Base-by-base conservation (phyloP, 2,329 filamentous ascomycete genomes). In the Thelonectria blattea region DNA sequence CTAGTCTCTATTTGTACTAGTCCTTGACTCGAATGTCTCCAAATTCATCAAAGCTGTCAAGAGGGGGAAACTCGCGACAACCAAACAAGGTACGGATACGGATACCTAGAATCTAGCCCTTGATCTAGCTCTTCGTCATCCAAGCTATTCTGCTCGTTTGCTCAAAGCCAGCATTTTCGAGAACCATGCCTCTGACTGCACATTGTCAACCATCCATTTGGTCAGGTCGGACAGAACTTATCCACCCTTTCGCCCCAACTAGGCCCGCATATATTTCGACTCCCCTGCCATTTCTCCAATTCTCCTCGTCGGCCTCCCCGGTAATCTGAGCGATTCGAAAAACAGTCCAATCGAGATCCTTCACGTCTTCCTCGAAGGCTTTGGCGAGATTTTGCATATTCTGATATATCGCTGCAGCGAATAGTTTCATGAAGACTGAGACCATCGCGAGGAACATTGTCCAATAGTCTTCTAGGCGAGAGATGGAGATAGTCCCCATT, bases 401-500 rank as follows among this genome's bases (percentile, higher is more conserved):
- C 0, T 42, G 47, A 32, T 69, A 75, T 3, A 65, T 64, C 7
- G 24, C 46, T 1, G 52, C 39, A 6, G 52, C 56, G 14, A 63
- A 8, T 5, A 67, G 12, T 1, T 63, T 46, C 14, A 73, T 58
- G 2, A 71, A 11, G 0, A 53, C 7, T 0, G 60, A 48, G 7
- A 62, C 12, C 27, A 63, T 1, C 60, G 52, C n/a, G 66, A 42
- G 42, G 47, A 68, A 39, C 2, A 64, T 1, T 7, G 53, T 63
- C 42, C 64, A 69, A 1, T 50, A 17, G 45, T 77, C 75, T n/a
- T 71, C 62, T 0, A 64, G 55, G 0, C 60, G 56, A n/a, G 65
- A 56, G 24, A 70, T 62, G 8, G 75, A 74, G 9, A 74, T 43
- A 4, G 75, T 77, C 9, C 70, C 63, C 72, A 76, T 75, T 5